These are phyloP conservation scores for Triglochin maritima DNA, from an alignment of 106 monocot genomes.

Conservation along the genomic window DNA sequence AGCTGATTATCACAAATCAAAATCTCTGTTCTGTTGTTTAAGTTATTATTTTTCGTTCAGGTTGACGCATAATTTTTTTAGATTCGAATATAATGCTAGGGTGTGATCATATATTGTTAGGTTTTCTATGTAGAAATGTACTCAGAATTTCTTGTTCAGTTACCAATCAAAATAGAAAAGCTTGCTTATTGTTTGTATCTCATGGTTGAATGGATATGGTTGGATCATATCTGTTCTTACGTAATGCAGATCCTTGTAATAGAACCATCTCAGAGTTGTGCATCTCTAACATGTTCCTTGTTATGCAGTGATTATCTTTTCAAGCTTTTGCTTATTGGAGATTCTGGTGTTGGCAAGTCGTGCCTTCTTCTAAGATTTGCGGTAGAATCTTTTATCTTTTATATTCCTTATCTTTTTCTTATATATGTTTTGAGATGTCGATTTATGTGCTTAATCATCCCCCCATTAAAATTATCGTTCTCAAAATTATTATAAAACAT, in stretches of 20 bases:
- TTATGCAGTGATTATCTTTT: constrained; percentile 22
- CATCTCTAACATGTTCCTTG: no score
- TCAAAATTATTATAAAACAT: background rate
- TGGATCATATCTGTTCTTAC: background rate
- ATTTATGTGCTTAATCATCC: background rate
- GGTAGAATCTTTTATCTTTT: background rate
- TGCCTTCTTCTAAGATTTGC: constrained; percentile 29
- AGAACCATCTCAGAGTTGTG: background rate
- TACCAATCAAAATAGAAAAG: no score
- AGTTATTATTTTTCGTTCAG: no score
- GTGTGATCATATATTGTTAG: no score
- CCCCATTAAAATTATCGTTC: background rate
- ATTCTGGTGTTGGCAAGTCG: constrained; percentile 24
- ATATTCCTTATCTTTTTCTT: background rate
- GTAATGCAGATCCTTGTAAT: background rate
- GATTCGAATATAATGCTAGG: no score
- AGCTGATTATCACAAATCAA: no score
- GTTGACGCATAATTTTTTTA: no score
- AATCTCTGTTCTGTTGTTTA: no score
- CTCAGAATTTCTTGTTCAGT: no score
- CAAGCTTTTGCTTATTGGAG: constrained; percentile 29
- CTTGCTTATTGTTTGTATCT: background rate
- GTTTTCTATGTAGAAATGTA: no score
- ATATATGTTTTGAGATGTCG: background rate
- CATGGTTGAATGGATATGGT: background rate